Evolutionary conservation across 257 asterid genomes (phyloP).

Genomic region (Nicotiana noctiflora): DNA sequence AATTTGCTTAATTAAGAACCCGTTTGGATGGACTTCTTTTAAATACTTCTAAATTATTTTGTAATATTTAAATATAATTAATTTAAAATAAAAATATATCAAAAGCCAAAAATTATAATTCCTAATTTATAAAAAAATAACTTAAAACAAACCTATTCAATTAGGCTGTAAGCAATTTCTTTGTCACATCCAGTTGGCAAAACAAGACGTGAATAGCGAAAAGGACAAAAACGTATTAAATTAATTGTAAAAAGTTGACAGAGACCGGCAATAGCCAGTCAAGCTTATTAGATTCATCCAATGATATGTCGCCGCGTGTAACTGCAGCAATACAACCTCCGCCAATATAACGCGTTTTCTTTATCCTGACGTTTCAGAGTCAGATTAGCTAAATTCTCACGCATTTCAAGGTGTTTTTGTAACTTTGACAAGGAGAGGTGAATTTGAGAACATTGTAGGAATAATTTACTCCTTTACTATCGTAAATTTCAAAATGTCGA

Average conservation of each 20-base stretch:
- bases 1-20: too few species aligned
- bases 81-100: too few species aligned
- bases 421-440: not conserved
- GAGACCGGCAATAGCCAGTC: constrained; percentile 24
- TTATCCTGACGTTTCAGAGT: constrained; percentile 9
- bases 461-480: not conserved
- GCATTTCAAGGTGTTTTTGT: not conserved
- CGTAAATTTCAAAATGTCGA: not conserved
- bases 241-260: constrained; percentile 1
- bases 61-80: too few species aligned
- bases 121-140: too few species aligned
- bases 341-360: not conserved
- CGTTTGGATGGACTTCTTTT: too few species aligned
- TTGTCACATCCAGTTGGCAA: constrained; percentile 11
- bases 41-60: too few species aligned
- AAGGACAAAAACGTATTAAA: constrained; percentile 12
- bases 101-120: too few species aligned
- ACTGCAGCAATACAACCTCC: not conserved
- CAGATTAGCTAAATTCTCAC: constrained; percentile 1
- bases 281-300: constrained; percentile 6
- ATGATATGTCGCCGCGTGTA: not conserved
- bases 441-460: not conserved
- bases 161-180: not conserved
- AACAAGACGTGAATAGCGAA: not conserved
- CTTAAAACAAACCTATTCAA: too few species aligned